A percentile compares a stretch with the other conserved stretches of the same genome.
Evolutionary conservation across 2,329 filamentous ascomycete species (phyloP).

Genomic region (Stachybotrys chartarum): DNA sequence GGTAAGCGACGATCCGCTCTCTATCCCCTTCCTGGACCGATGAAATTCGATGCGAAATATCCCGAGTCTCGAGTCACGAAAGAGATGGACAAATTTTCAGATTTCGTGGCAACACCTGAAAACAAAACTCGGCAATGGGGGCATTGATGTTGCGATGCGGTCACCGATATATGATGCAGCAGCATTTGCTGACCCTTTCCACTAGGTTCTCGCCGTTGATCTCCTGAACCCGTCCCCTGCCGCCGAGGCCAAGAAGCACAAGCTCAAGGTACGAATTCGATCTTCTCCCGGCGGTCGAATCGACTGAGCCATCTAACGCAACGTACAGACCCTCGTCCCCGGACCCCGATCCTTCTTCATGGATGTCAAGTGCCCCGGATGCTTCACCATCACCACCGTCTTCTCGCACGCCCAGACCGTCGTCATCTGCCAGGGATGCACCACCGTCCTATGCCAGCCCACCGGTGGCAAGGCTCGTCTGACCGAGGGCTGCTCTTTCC

Average conservation of each 20-base stretch:
- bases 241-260: constrained; percentile 99
- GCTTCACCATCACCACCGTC: constrained; percentile 99
- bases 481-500: constrained; percentile 99
- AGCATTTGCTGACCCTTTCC: constrained; percentile 37
- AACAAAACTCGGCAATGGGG: constrained; percentile 10
- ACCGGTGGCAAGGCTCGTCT: constrained; percentile 98
- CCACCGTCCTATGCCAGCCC: constrained; percentile 98
- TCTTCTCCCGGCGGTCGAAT: constrained; percentile 5
- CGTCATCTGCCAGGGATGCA: constrained; percentile 99
- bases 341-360: constrained; percentile 99
- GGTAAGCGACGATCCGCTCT: constrained; percentile 44
- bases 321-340: constrained; percentile 76
- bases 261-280: constrained; percentile 80
- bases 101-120: constrained; percentile 8
- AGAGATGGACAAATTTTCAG: constrained; percentile 9
- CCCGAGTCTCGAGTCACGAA: constrained; percentile 9
- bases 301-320: constrained; percentile 6
- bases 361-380: constrained; percentile 99
- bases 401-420: constrained; percentile 99
- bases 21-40: constrained; percentile 4
- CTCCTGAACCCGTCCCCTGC: constrained; percentile 98
- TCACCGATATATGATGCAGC: constrained; percentile 7
- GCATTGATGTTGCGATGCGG: constrained; percentile 5
- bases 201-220: constrained; percentile 99
- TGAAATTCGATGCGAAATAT: constrained; percentile 4